Conservation (phyloP, 2,329 filamentous ascomycete species). For the Aspergillus eucalypticola region DNA sequence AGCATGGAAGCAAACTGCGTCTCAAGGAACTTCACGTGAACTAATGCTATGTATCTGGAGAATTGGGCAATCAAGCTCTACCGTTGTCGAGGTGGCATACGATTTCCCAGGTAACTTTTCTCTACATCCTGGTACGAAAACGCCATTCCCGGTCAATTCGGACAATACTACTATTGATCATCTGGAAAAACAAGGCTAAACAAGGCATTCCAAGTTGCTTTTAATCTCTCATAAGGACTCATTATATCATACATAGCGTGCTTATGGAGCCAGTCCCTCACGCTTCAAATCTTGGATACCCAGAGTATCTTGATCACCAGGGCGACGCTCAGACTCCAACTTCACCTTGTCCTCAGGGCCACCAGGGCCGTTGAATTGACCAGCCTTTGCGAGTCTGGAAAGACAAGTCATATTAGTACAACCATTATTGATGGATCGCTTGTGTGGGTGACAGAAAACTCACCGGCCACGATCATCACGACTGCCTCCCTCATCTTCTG, state of each 20-base stretch:
- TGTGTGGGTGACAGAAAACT: slow-evolving; percentile 17
- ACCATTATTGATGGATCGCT: neutral
- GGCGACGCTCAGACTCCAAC: slow-evolving; percentile 26
- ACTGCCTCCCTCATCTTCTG: slow-evolving; percentile 44
- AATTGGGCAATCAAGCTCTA: too few species aligned
- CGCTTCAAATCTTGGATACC: slow-evolving; percentile 28
- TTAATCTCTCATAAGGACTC: neutral
- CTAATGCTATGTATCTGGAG: too few species aligned
- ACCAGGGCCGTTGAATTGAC: slow-evolving; percentile 38
- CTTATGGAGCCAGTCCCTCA: slow-evolving; percentile 20
- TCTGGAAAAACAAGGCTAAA: neutral
- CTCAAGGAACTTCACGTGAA: too few species aligned
- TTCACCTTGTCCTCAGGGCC: slow-evolving; percentile 40
- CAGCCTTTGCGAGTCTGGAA: slow-evolving; percentile 36
- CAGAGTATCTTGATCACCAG: slow-evolving; percentile 31
- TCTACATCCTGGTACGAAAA: neutral
- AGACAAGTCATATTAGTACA: neutral
- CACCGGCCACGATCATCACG: slow-evolving; percentile 41
- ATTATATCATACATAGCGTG: slow-evolving; percentile 8
- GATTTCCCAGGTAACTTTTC: neutral
- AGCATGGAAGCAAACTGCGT: neutral
- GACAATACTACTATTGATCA: neutral
- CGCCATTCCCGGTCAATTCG: neutral
- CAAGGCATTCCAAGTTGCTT: neutral
- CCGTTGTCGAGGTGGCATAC: neutral